Base-by-base conservation (phyloP, 2,329 filamentous ascomycete genomes). In the Pleoardoris graminearum region DNA sequence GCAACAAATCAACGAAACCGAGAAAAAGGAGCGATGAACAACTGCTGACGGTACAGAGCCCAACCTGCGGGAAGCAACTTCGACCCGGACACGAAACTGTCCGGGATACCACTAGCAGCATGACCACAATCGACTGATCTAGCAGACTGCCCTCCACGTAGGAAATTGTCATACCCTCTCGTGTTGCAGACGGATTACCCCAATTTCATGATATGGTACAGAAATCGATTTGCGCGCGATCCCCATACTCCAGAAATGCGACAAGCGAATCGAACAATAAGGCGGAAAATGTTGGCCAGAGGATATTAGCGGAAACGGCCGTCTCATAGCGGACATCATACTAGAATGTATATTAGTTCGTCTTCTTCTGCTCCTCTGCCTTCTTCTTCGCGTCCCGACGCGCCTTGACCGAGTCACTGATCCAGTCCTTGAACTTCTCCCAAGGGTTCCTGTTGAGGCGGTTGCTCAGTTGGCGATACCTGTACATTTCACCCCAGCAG, bases 401-500 rank as follows among this genome's bases (percentile, higher is more conserved):
- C 7, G 50, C 58, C 59, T 71, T 74, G 53, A 71, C 61, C 17
- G 67, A 70, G 52, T 75, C 76, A 27, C 70, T 70, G 41, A 78
- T 69, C 55, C 71, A 72, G 62, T 80, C 78, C 62, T 79, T 79
- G 65, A 80, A 77, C 60, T 79, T 82, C 77, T 95, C 89, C 90
- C 91, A 97, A 50, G 77, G 80, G 45, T 85, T 89, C 46, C 91
- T 85, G 78, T 97, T 97, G 57, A 97, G 82, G 75, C 86, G 87
- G 73, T 96, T 93, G 78, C 91, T 96, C 68, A 96, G 82, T 73
- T 96, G 87, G 47, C 92, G 89, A 77, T 91, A 99, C 72, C 89
- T 88, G 77, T 96, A 96, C 86, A 99, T 97, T 76, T 99, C 94
- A 32, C 87, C 88, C 93, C 93, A 97, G 74, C 94, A 99, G 76